Percentiles rank a stretch among this genome's conserved stretches.
phyloP scores from a whole-genome alignment of 768 basidiomycete species.

The Lactarius pseudohatsudake region DNA sequence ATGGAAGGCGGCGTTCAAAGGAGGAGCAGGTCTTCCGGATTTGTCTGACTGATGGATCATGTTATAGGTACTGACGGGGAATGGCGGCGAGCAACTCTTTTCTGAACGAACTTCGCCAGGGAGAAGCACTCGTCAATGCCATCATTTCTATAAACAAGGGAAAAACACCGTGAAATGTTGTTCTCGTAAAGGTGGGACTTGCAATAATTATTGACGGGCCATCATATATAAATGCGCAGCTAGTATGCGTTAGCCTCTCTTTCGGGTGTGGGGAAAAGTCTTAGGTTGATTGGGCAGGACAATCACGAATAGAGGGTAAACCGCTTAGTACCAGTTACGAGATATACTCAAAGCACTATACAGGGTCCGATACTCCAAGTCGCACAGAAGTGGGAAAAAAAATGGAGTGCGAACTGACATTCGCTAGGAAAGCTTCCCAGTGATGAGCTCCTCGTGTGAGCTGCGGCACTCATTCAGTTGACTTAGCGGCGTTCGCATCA shows the following conservation, averaged over 20 bases:
- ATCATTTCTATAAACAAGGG: not conserved
- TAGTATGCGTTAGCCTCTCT: not conserved
- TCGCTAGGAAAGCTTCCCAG: not conserved
- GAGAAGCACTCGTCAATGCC: conserved; percentile 8
- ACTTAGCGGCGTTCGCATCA: not conserved
- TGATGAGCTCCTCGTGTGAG: not conserved
- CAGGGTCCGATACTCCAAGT: not conserved
- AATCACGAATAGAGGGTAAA: not conserved
- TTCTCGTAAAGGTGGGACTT: not conserved
- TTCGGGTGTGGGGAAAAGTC: not conserved
- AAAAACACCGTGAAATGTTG: not conserved
- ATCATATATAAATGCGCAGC: too few relatives aligned
- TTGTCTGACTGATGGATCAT: conserved; percentile 52
- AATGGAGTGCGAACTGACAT: not conserved
- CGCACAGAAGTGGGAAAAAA: not conserved
- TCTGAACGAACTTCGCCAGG: not conserved
- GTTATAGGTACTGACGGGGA: conserved; percentile 41
- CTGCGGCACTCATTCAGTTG: not conserved
- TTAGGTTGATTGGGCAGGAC: not conserved
- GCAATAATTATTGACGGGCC: too few relatives aligned
- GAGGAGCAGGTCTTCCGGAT: conserved; percentile 45
- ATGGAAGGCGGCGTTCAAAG: conserved; percentile 50
- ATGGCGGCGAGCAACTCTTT: conserved; percentile 9
- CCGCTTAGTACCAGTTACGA: not conserved
- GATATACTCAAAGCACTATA: not conserved